These are phyloP conservation scores for Macrolepiota albuminosa DNA, from an alignment of 768 basidiomycete species.

Conservation along the genomic window DNA sequence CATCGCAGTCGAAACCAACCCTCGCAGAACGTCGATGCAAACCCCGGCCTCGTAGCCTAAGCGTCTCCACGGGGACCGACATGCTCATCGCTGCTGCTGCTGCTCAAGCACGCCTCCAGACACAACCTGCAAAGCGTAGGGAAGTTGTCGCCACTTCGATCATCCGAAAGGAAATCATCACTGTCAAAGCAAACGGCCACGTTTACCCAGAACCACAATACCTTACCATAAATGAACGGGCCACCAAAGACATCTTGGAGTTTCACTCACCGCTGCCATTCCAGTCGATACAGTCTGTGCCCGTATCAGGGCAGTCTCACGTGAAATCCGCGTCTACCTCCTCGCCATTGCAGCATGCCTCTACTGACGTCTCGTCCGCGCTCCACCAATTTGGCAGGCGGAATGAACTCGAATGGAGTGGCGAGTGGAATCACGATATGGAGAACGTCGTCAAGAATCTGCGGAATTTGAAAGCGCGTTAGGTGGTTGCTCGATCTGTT, in stretches of 20 bases:
- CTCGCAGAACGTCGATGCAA: slow-evolving; percentile 12
- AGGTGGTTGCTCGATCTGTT: neutral
- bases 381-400: slow-evolving; percentile 6
- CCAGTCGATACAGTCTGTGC: slow-evolving; percentile 3
- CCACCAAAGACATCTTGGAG: slow-evolving; percentile 11
- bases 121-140: neutral
- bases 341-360: neutral
- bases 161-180: neutral
- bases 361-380: neutral
- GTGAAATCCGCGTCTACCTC: neutral
- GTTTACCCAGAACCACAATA: neutral
- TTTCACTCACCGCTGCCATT: slow-evolving; percentile 12
- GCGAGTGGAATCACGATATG: slow-evolving; percentile 30
- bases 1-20: neutral
- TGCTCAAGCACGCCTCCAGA: neutral
- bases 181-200: neutral
- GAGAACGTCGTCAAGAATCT: slow-evolving; percentile 18
- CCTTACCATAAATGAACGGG: slow-evolving; percentile 1
- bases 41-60: slow-evolving; percentile 15
- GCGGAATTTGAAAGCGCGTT: slow-evolving; percentile 16
- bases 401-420: slow-evolving; percentile 26
- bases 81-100: slow-evolving; percentile 5
- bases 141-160: neutral
- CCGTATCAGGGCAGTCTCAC: neutral
- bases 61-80: slow-evolving; percentile 12